phyloP scores from a whole-genome alignment of 2,329 filamentous ascomycete species.

The Microsporum ferrugineum region DNA sequence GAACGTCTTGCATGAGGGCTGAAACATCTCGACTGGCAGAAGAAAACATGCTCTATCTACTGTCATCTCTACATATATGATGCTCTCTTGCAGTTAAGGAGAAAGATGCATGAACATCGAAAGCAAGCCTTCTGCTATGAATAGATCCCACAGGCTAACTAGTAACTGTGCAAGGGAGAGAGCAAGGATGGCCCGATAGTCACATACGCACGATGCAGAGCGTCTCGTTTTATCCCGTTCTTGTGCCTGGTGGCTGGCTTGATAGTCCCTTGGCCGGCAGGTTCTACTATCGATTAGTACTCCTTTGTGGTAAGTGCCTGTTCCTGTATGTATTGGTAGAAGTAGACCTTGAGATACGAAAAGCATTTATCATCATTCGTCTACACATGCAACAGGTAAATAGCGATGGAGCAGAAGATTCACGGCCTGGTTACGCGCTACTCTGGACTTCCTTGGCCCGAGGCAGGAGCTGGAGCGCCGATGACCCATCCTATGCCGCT shows the following conservation, averaged over 20 bases:
- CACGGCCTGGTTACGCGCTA: not conserved
- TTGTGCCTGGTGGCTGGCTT: too few relatives aligned
- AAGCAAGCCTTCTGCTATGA: not conserved
- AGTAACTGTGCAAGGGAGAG: not conserved
- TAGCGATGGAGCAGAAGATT: too few relatives aligned
- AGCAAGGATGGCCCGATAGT: not conserved
- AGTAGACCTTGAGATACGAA: too few relatives aligned
- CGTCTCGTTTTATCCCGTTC: too few relatives aligned
- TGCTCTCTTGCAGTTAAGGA: too few relatives aligned
- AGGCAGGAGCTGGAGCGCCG: slow-evolving; percentile 37
- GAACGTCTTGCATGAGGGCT: not conserved
- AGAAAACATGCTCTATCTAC: not conserved
- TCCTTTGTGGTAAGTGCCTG: too few relatives aligned
- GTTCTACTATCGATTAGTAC: too few relatives aligned
- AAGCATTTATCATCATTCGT: not conserved
- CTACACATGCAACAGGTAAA: not conserved
- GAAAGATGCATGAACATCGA: too few relatives aligned
- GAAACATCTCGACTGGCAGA: not conserved
- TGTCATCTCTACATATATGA: too few relatives aligned
- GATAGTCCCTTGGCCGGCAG: too few relatives aligned
- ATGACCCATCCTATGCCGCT: slow-evolving; percentile 55
- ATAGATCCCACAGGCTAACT: not conserved
- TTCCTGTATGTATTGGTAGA: too few relatives aligned
- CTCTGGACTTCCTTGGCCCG: not conserved
- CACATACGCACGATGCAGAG: too few relatives aligned